Evolutionary conservation across 2,329 filamentous ascomycete genomes (phyloP), one percentile per base, ranked within the genome.

Genomic region (Sphaerulina vaccinii): DNA sequence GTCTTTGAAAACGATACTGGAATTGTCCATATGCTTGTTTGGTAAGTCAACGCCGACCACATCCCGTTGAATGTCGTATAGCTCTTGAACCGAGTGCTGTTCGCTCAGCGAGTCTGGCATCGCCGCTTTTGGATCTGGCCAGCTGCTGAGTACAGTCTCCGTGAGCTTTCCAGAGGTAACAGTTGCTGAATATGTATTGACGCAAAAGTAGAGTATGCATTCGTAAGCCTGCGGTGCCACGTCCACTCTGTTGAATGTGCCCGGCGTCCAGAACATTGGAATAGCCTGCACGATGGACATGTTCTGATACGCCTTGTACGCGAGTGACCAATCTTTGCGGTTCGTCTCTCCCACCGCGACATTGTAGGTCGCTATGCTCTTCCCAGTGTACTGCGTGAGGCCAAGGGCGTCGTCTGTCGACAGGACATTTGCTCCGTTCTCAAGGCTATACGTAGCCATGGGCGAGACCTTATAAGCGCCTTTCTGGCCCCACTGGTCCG

Each of bases 161-260:
- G n/a, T n/a, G n/a, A 46, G 51, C 10, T 5, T 6, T 15, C 52
- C 55, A 15, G 35, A 19, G 22, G 9, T 11, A 7, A 51, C 47
- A 6, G 9, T 18, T 3, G 49, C 52, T 3, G 35, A 35, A 13
- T 47, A 56, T 1, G 49, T 51, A 23, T 53, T 43, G 10, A 58
- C 49, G 40, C 55, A 56, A 23, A 48, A 41, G 32, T 52, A 53
- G 1, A 57, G n/a, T 3, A 52, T 42, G 21, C 52, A 55, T 32
- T 55, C 27, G 7, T 16, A 9, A 15, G 22, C 22, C 8, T 24
- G 21, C 15, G 39, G 39, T 15, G 39, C 13, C 13, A 27, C 13
- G 3, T n/a, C 2, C 2, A 11, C 18, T 2, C 2, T 3, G 4
- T 24, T 13, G 22, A 3, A 3, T 7, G 6, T 15, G 9, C 18